A percentile compares a stretch with the other conserved stretches of the same genome.
Evolutionary conservation across 1,284 basidiomycete species (phyloP).

Genomic region (Papiliotrema laurentii): DNA sequence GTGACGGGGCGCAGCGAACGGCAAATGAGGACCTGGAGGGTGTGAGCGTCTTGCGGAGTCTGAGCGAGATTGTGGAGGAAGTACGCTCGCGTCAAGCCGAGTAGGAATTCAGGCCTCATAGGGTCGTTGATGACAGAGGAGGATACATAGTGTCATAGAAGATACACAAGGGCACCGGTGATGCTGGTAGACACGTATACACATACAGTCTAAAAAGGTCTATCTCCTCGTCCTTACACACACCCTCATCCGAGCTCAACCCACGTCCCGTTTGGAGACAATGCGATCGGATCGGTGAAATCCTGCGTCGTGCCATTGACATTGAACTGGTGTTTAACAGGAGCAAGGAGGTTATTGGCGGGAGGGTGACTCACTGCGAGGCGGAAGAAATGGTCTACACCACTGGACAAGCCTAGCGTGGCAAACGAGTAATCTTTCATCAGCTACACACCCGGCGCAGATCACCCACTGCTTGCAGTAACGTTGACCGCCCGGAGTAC

Average conservation of each 20-base stretch:
- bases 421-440: neutral
- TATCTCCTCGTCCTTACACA: neutral
- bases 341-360: too few relatives aligned
- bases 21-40: constrained; percentile 29
- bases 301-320: constrained; percentile 5
- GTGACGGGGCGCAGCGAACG: constrained; percentile 39
- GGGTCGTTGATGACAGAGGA: too few relatives aligned
- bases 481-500: constrained; percentile 15
- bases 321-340: neutral
- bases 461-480: constrained; percentile 9
- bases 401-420: neutral
- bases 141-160: too few relatives aligned
- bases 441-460: neutral
- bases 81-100: constrained; percentile 3
- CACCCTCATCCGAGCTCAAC: neutral
- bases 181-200: neutral
- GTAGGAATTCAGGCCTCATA: neutral
- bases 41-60: constrained; percentile 22
- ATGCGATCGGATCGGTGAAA: constrained; percentile 5
- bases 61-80: constrained; percentile 34
- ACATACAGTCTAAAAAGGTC: neutral
- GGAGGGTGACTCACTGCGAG: constrained; percentile 14
- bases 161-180: neutral
- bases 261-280: constrained; percentile 5
- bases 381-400: constrained; percentile 23